These are phyloP conservation scores for Zygoascus bituminiphila DNA, from an alignment of 805 yeast species.

Conservation along the genomic window DNA sequence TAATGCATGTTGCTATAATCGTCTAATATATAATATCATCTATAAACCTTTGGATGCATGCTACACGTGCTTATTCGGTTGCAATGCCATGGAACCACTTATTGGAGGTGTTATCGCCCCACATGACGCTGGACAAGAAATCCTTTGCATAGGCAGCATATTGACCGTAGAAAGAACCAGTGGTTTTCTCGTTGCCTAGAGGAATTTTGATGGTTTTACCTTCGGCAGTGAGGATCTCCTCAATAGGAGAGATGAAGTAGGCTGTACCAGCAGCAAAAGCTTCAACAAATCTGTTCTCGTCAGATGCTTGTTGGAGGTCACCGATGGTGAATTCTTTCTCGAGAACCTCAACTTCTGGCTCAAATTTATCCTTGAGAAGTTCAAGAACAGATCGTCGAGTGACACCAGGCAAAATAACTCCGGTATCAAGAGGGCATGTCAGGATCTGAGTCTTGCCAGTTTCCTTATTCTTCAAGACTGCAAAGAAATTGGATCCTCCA, in stretches of 20 bases:
- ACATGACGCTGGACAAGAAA: constrained; percentile 20
- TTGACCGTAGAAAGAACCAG: constrained; percentile 27
- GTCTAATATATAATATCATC: no score
- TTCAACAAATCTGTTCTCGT: constrained; percentile 42
- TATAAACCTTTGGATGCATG: no score
- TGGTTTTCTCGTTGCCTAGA: constrained; percentile 28
- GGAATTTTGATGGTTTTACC: constrained; percentile 40
- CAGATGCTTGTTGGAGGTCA: constrained; percentile 39
- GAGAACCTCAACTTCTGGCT: constrained; percentile 29
- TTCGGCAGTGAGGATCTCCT: constrained; percentile 34
- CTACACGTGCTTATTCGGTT: background rate
- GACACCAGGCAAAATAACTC: constrained; percentile 46
- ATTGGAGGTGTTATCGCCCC: constrained; percentile 17
- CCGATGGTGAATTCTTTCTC: constrained; percentile 41
- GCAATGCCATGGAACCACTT: background rate
- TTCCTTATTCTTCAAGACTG: constrained; percentile 31
- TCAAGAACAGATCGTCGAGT: constrained; percentile 43
- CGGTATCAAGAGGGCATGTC: constrained; percentile 44
- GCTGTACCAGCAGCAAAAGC: constrained; percentile 51
- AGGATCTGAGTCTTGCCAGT: constrained; percentile 39
- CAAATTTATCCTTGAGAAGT: constrained; percentile 28
- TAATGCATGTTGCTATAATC: no score
- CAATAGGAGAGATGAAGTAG: constrained; percentile 43
- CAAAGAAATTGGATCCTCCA: constrained; percentile 48
- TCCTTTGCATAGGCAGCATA: constrained; percentile 32